These are phyloP conservation scores for Triticum turgidum DNA, from an alignment of 176 grass and related monocot genomes.

Conservation along the genomic window DNA sequence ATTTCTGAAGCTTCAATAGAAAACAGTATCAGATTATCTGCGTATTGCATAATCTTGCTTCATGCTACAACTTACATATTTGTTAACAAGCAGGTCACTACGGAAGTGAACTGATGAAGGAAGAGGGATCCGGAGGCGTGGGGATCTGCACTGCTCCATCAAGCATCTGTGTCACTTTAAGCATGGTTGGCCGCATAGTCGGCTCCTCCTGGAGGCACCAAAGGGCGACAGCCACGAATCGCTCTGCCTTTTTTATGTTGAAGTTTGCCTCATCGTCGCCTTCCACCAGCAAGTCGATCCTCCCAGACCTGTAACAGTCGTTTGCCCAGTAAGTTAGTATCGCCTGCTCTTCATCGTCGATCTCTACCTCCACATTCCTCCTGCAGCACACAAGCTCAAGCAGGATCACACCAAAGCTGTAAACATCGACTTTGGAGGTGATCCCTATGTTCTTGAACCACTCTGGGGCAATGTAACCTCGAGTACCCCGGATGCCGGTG, in stretches of 20 bases:
- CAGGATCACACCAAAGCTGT: conserved; percentile 46
- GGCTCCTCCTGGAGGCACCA: conserved; percentile 74
- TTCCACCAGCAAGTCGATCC: conserved; percentile 31
- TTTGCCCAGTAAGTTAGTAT: conserved; percentile 50
- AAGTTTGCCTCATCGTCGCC: conserved; percentile 30
- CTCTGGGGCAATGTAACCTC: conserved; percentile 48
- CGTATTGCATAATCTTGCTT: background rate
- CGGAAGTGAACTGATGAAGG: conserved; percentile 15
- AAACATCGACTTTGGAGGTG: conserved; percentile 41
- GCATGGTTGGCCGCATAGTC: conserved; percentile 43
- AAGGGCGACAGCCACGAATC: conserved; percentile 44
- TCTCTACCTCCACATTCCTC: conserved; percentile 35
- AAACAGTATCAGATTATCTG: background rate
- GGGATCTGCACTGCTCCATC: conserved; percentile 37
- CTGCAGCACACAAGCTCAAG: conserved; percentile 44
- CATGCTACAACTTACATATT: background rate
- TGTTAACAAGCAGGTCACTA: background rate
- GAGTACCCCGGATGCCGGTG: conserved; percentile 42
- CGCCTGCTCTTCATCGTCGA: background rate
- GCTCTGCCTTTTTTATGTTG: conserved; percentile 26
- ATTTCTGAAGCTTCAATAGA: background rate
- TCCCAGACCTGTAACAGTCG: conserved; percentile 41
- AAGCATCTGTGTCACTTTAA: conserved; percentile 47
- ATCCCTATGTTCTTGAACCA: conserved; percentile 48
- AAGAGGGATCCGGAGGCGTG: conserved; percentile 38